These are phyloP conservation scores for Gremmenia infestans DNA, from an alignment of 2,329 filamentous ascomycete genomes.

Conservation along the genomic window DNA sequence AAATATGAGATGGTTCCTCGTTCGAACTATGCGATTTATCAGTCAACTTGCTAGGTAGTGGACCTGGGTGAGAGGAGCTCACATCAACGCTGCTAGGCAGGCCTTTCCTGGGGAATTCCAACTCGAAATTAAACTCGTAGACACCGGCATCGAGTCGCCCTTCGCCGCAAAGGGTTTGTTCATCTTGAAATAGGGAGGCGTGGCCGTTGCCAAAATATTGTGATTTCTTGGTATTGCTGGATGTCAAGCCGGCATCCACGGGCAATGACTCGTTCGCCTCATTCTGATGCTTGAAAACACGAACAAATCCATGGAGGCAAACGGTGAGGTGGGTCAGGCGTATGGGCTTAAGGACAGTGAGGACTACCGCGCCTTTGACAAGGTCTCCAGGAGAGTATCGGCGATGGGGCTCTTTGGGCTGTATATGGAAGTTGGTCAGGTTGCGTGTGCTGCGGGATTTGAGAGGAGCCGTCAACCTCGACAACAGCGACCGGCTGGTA, in stretches of 20 bases:
- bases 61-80: constrained; percentile 35
- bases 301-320: constrained; percentile 71
- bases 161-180: constrained; percentile 73
- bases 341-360: constrained; percentile 68
- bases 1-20: constrained; percentile 89
- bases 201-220: constrained; percentile 72
- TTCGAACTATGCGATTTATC: constrained; percentile 66
- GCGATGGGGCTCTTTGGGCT: constrained; percentile 70
- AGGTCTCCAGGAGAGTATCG: constrained; percentile 71
- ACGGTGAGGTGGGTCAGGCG: constrained; percentile 77
- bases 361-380: constrained; percentile 65
- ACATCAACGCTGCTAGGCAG: constrained; percentile 94
- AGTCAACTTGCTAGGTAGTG: constrained; percentile 7
- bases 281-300: constrained; percentile 66
- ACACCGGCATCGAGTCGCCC: constrained; percentile 67
- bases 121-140: constrained; percentile 75
- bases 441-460: constrained; percentile 48
- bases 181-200: constrained; percentile 77
- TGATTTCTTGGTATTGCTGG: constrained; percentile 35
- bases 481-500: constrained; percentile 28
- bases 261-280: constrained; percentile 44
- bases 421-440: constrained; percentile 73
- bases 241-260: constrained; percentile 33
- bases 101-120: constrained; percentile 62
- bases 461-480: constrained; percentile 42